phyloP scores from a whole-genome alignment of 2,329 filamentous ascomycete genomes.

The Aspergillaceae sp. region DNA sequence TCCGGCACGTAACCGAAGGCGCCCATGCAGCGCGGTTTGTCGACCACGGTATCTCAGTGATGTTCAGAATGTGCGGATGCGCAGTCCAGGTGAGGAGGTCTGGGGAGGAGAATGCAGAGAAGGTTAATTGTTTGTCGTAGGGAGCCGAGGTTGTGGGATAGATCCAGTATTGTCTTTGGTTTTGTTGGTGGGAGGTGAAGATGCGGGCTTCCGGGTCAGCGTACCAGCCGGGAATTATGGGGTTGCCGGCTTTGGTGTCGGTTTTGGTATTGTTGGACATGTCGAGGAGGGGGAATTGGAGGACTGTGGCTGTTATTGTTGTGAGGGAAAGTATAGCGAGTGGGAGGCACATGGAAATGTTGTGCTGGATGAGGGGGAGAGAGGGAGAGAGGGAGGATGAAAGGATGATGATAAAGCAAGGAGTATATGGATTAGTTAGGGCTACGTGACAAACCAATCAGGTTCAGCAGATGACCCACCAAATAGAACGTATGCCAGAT shows the following conservation, averaged over 20 bases:
- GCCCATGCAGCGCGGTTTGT: slow-evolving; percentile 40
- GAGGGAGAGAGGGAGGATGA: too few relatives aligned
- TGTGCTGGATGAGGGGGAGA: too few relatives aligned
- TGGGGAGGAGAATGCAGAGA: slow-evolving; percentile 44
- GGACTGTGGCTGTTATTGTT: slow-evolving; percentile 1
- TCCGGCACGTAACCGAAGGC: slow-evolving; percentile 32
- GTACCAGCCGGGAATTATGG: slow-evolving; percentile 44
- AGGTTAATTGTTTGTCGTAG: slow-evolving; percentile 42
- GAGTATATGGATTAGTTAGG: too few relatives aligned
- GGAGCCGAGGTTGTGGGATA: slow-evolving; percentile 40
- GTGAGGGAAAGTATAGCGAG: background rate
- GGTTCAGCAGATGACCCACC: too few relatives aligned
- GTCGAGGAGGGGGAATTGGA: background rate
- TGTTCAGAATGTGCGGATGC: slow-evolving; percentile 38
- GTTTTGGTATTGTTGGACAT: too few relatives aligned
- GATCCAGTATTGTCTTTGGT: slow-evolving; percentile 34
- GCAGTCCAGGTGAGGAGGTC: slow-evolving; percentile 45
- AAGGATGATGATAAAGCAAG: too few relatives aligned
- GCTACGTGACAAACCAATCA: too few relatives aligned
- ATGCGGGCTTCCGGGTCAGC: slow-evolving; percentile 44
- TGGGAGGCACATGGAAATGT: too few relatives aligned
- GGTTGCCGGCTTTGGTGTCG: slow-evolving; percentile 27
- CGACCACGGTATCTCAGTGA: slow-evolving; percentile 36
- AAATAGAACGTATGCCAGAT: too few relatives aligned
- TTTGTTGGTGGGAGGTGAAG: slow-evolving; percentile 28